Evolutionary conservation across 1,284 basidiomycete genomes (phyloP), one percentile per base, ranked within the genome.

Genomic region (Gomphus bonarii): DNA sequence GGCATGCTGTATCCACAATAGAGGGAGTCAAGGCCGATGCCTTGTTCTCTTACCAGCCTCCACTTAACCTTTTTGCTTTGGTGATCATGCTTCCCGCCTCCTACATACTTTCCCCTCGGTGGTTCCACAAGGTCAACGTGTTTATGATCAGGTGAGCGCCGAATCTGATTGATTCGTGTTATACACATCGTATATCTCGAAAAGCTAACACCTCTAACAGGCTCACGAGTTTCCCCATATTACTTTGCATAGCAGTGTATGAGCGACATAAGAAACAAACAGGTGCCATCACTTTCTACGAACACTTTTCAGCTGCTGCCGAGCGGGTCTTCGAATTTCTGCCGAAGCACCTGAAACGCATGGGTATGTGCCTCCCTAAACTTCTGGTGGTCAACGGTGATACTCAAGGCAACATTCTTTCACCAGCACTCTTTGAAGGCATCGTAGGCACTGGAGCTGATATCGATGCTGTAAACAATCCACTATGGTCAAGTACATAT

Each of bases 51-150:
- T 97, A 97, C 66, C 91, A 94, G 65, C 88, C 94, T 1, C 94
- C 94, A 0, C 74, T 97, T 64, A 95, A 95, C 68, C 70, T 95
- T 4, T 62, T 92, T 44, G 92, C 92, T 0, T 71, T 95, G 11
- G 81, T 82, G 54, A 73, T 93, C 59, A 87, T 95, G 79, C 76
- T 91, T 61, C 92, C 92, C 0, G 76, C 88, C 31, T 89, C 85
- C 62, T 92, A 88, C 65, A 72, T 91, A 44, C 74, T 95, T 31
- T 74, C 76, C 1, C 85, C 85, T 30, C 73, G 85, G 53, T 90
- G 88, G 88, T 91, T 91, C 66, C 90, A 93, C 66, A 93, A 93
- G 73, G 87, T 92, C 65, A 93, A 93, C 64, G 91, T 93, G n/a
- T 84, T 85, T 64, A 79, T 88, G 76, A 89, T 89, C 62, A 78